Evolutionary conservation across 345 rosid species (phyloP).

Genomic region (Anastatica hierochuntica): DNA sequence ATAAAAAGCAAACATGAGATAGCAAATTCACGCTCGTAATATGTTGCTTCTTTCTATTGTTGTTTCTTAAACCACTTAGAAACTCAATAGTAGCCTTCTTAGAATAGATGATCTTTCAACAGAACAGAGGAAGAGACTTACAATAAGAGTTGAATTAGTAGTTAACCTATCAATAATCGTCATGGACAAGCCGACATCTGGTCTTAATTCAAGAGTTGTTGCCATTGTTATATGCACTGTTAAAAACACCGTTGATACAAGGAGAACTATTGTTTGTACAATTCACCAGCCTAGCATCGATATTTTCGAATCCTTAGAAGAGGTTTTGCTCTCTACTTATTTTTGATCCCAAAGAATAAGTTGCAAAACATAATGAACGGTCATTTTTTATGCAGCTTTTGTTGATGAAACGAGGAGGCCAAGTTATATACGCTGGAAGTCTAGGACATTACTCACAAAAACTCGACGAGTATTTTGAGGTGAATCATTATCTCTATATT

Average conservation of each 20-base stretch:
- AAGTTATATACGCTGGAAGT: constrained; percentile 73
- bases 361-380: not conserved
- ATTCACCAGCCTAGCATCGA: too few species aligned
- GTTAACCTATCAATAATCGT: too few species aligned
- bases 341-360: not conserved
- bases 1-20: too few species aligned
- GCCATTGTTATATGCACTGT: constrained; percentile 91
- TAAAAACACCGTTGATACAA: too few species aligned
- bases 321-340: constrained; percentile 40
- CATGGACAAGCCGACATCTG: too few species aligned
- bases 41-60: too few species aligned
- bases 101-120: constrained; percentile 77
- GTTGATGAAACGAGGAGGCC: constrained; percentile 92
- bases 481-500: constrained; percentile 8
- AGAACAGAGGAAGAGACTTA: constrained; percentile 86
- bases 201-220: constrained; percentile 94
- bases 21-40: too few species aligned
- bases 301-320: constrained; percentile 87
- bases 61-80: constrained; percentile 53
- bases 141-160: constrained; percentile 90
- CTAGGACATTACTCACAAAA: constrained; percentile 65
- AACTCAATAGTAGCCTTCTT: constrained; percentile 77
- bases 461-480: constrained; percentile 84
- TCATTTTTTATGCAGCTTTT: constrained; percentile 40
- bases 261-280: too few species aligned